Evolutionary conservation across 768 basidiomycete species (phyloP), one percentile per base, ranked within the genome.

Genomic region (Pluteus cervinus): DNA sequence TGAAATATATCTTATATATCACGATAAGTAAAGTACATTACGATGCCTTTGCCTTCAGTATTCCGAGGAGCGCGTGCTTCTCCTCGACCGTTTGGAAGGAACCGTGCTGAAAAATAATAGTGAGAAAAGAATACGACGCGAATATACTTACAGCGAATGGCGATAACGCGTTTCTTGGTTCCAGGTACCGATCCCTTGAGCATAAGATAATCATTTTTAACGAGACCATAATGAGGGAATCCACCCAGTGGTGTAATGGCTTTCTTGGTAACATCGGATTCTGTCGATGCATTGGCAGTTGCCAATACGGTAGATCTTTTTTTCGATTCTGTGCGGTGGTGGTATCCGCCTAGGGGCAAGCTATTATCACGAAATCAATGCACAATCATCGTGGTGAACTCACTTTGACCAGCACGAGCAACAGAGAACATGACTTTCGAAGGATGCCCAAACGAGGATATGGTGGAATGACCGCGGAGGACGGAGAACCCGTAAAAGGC

Each of bases 361-460:
- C n/a, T n/a, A n/a, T n/a, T n/a, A n/a, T n/a, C n/a, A n/a, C n/a
- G n/a, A n/a, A n/a, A n/a, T n/a, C n/a, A n/a, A n/a, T n/a, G n/a
- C n/a, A n/a, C n/a, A n/a, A n/a, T n/a, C n/a, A n/a, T n/a, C 2
- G 28, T 15, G 14, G 17, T 14, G 33, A 26, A 56, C 89, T 53
- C 63, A 90, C 86, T 88, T 86, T 97, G 94, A 88, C 96, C 96
- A 51, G 96, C 93, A 75, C 96, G 93, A 44, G 93, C 96, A 54
- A 99, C 96, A n/a, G 92, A 93, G 81, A 91, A 98, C 94, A 98
- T 98, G 79, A 99, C 96, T 71, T 94, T 96, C 55, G 84, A 86
- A 61, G 91, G 92, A 76, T 94, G 91, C 90, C 90, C n/a, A n/a
- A n/a, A n/a, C n/a, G n/a, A n/a, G n/a, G n/a, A n/a, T n/a, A n/a